Base-by-base conservation (phyloP, 805 yeast genomes). In the Candida montana region DNA sequence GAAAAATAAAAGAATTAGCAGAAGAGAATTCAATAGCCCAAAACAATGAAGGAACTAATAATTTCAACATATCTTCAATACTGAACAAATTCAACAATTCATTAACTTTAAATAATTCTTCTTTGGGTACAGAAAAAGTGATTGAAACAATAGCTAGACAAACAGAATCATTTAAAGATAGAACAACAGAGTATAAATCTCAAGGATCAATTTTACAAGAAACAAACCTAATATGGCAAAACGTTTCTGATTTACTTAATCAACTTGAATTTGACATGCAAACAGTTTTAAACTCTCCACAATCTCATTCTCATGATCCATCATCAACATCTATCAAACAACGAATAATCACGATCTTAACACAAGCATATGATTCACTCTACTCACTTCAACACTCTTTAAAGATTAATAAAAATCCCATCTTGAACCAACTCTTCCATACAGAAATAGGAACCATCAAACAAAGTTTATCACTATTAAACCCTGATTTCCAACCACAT, bases 61-160 rank as follows among this genome's bases (percentile, higher is more conserved):
- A 24, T 17, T 33, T 27, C 29, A 28, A 28, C 6, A 7, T 39
- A 3, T 27, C 28, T 4, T 19, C 33, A 7, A 13, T 41, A 3
- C 12, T 41, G 20, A 27, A 16, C 10, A 33, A 30, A 9, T 33
- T 37, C 21, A 37, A 30, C 29, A 31, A 26, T 19, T 32, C 33
- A 6, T 26, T 13, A 5, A 26, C 5, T 11, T 5, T 9, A 26
- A 13, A 6, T 9, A 21, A 9, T 21, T 21, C 24, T 21, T 21
- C 24, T 21, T 21, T 21, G 24, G 24, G 9, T 16, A 3, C 43
- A 39, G 31, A 36, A 1, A 45, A 43, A 6, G 44, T 55, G 0
- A 41, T 49, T 19, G 57, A 53, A 26, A 45, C 53, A 11, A 28
- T 57, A 1, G 20, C 40, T 15, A 44, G 54, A 31, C 60, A 57